These are phyloP conservation scores for Hypoxylon fuscum DNA, from an alignment of 495 filamentous ascomycete genomes.

Conservation along the genomic window DNA sequence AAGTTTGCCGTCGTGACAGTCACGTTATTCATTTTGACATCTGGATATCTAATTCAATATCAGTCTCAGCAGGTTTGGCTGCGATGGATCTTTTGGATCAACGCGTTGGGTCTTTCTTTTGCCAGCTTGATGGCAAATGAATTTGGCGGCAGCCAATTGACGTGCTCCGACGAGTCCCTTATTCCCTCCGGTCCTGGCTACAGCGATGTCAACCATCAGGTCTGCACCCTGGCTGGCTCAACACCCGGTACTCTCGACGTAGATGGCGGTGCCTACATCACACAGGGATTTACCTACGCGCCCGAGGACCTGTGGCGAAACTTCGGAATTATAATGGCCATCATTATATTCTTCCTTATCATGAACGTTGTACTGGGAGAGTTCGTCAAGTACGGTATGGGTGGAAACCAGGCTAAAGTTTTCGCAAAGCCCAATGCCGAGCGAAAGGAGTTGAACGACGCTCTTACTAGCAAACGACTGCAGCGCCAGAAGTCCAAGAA, in stretches of 20 bases:
- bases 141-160: slow-evolving; percentile 70
- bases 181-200: slow-evolving; percentile 73
- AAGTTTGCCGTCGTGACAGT: slow-evolving; percentile 81
- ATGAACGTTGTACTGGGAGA: slow-evolving; percentile 79
- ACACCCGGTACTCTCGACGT: slow-evolving; percentile 67
- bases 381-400: slow-evolving; percentile 76
- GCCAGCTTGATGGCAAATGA: slow-evolving; percentile 84
- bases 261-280: slow-evolving; percentile 69
- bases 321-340: slow-evolving; percentile 74
- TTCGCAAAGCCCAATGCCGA: slow-evolving; percentile 77
- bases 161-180: slow-evolving; percentile 69
- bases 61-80: slow-evolving; percentile 75
- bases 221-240: slow-evolving; percentile 76
- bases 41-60: slow-evolving; percentile 82
- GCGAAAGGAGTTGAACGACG: slow-evolving; percentile 72
- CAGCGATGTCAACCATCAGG: slow-evolving; percentile 71
- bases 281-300: slow-evolving; percentile 68
- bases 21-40: slow-evolving; percentile 79
- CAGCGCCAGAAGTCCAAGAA: slow-evolving; percentile 60
- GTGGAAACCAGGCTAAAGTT: slow-evolving; percentile 78
- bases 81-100: slow-evolving; percentile 84
- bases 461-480: slow-evolving; percentile 65
- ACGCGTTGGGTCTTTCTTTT: slow-evolving; percentile 78
- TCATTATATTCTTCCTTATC: slow-evolving; percentile 73
- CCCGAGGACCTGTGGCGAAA: slow-evolving; percentile 75